A percentile compares a stretch with the other conserved stretches of the same genome.
phyloP scores from a whole-genome alignment of 768 basidiomycete genomes.

The Termitomyces sp. region DNA sequence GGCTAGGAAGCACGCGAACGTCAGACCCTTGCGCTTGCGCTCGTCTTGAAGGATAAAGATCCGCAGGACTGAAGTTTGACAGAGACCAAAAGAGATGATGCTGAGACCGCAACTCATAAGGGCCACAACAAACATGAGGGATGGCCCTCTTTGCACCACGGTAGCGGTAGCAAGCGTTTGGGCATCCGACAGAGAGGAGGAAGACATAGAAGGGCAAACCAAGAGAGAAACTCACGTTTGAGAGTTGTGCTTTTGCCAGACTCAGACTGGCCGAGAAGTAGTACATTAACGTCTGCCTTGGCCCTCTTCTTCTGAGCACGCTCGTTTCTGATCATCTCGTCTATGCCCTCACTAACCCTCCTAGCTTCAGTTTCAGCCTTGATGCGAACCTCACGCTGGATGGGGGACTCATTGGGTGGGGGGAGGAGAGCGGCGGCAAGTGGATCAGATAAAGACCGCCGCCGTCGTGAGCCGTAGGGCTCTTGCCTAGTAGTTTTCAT shows the following conservation, averaged over 20 bases:
- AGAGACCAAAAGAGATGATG: conserved; percentile 4
- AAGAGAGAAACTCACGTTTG: conserved; percentile 61
- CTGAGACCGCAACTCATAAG: conserved; percentile 9
- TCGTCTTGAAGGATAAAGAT: not conserved
- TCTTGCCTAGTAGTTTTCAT: conserved; percentile 36
- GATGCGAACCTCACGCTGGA: conserved; percentile 60
- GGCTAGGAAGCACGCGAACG: not conserved
- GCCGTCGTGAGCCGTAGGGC: conserved; percentile 19
- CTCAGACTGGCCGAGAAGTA: conserved; percentile 84
- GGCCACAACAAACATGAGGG: not conserved
- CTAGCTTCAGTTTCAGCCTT: conserved; percentile 66
- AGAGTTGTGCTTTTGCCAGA: conserved; percentile 86
- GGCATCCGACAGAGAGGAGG: not conserved
- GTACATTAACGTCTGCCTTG: conserved; percentile 64
- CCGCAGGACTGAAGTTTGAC: conserved; percentile 9
- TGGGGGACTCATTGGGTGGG: conserved; percentile 65
- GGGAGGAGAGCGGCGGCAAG: conserved; percentile 62
- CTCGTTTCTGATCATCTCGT: conserved; percentile 71
- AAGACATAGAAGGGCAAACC: not conserved
- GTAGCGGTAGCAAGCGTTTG: not conserved
- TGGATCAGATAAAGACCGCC: conserved; percentile 58
- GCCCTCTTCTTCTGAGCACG: conserved; percentile 51
- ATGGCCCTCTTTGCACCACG: not conserved
- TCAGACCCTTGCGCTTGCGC: not conserved
- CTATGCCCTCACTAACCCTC: conserved; percentile 70